Conservation (phyloP, 192 early-diverging fungal genomes). For the Mortierella antarctica region DNA sequence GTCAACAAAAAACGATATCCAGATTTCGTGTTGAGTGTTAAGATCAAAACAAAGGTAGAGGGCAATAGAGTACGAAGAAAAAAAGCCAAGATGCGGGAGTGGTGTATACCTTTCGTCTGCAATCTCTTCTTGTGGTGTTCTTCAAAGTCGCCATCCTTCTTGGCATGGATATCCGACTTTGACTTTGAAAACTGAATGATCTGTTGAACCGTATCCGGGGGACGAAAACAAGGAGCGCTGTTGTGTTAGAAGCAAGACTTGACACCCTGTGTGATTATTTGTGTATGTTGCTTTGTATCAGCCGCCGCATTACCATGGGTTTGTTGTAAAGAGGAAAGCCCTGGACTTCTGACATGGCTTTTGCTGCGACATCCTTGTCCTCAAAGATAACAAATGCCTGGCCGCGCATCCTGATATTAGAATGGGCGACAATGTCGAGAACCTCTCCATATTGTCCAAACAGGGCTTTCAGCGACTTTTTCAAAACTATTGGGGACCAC, state of each 20-base stretch:
- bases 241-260: background rate
- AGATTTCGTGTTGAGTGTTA: background rate
- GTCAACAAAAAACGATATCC: background rate
- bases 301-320: conserved; percentile 71
- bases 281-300: background rate
- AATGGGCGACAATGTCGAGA: conserved; percentile 81
- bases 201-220: conserved; percentile 22
- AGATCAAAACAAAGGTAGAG: background rate
- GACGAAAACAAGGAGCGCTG: background rate
- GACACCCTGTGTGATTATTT: background rate
- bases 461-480: conserved; percentile 76
- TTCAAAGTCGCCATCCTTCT: conserved; percentile 73
- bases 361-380: conserved; percentile 73
- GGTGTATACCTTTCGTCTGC: conserved; percentile 70
- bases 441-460: conserved; percentile 90
- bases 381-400: conserved; percentile 95
- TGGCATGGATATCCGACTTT: conserved; percentile 72
- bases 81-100: background rate
- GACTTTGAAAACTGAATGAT: conserved; percentile 66
- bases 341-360: conserved; percentile 86
- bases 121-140: conserved; percentile 69
- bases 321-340: conserved; percentile 85
- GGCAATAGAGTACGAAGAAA: background rate
- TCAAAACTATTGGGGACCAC: conserved; percentile 63
- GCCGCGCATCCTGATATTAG: conserved; percentile 87